Percentiles rank a stretch among this genome's conserved stretches.
These are phyloP conservation scores for Debaryomycetaceae sp. DNA, from an alignment of 1,139 yeast species.

Conservation along the genomic window DNA sequence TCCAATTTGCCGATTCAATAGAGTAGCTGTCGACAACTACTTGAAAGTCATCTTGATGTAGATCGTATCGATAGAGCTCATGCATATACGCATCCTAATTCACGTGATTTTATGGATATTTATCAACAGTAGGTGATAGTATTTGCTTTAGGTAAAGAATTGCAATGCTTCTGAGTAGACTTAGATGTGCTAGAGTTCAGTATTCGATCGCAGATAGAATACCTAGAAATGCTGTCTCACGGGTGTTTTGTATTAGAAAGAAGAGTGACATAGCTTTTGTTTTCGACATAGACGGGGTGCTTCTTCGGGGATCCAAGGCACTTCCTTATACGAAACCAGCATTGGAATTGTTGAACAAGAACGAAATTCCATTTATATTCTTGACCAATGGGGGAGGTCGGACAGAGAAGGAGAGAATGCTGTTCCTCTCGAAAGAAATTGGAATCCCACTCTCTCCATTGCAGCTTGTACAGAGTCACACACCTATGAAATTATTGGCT, in stretches of 20 bases:
- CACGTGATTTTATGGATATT: no score
- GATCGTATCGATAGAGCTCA: no score
- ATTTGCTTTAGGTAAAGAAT: no score
- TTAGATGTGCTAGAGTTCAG: no score
- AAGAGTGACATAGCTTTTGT: constrained; percentile 21
- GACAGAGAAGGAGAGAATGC: constrained; percentile 60
- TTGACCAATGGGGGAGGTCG: constrained; percentile 95
- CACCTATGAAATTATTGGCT: constrained; percentile 73
- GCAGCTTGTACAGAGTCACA: constrained; percentile 86
- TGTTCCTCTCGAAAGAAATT: constrained; percentile 50
- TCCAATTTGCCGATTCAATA: not conserved
- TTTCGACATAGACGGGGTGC: constrained; percentile 81
- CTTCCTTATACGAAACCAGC: constrained; percentile 70
- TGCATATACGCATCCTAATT: no score
- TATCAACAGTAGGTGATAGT: no score
- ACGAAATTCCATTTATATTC: constrained; percentile 73
- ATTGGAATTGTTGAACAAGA: constrained; percentile 49
- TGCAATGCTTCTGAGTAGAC: no score
- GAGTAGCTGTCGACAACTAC: not conserved
- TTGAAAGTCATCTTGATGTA: no score
- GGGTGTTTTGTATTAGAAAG: not conserved
- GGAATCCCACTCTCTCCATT: constrained; percentile 49
- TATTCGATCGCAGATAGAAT: no score
- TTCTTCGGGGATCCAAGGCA: constrained; percentile 69
- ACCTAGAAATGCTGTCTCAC: no score